Evolutionary conservation across 495 filamentous ascomycete genomes (phyloP).

Genomic region (Friedmanniomyces simplex): DNA sequence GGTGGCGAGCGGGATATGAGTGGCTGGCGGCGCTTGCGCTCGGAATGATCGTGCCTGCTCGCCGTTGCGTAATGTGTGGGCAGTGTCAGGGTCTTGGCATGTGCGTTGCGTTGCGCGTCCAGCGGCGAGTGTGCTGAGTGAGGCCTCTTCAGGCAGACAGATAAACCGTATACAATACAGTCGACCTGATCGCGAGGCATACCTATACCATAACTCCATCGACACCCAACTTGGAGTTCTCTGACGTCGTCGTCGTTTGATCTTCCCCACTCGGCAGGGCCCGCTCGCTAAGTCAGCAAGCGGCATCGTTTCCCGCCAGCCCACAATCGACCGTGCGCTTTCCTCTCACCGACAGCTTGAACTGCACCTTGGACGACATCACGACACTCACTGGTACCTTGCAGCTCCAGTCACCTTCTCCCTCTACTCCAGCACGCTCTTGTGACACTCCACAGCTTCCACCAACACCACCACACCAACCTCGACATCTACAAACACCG

Average conservation of each 20-base stretch:
- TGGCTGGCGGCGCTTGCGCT: background rate
- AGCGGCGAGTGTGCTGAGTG: background rate
- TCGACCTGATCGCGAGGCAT: background rate
- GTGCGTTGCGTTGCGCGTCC: background rate
- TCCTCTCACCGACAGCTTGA: slow-evolving; percentile 9
- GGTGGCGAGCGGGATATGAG: background rate
- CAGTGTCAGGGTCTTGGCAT: slow-evolving; percentile 1
- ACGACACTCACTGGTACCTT: slow-evolving; percentile 24
- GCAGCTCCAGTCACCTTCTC: slow-evolving; percentile 20
- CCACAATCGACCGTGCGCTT: slow-evolving; percentile 12
- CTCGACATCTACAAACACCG: slow-evolving; percentile 34
- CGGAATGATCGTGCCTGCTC: background rate
- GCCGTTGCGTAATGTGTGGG: slow-evolving; percentile 6
- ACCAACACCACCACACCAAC: slow-evolving; percentile 14
- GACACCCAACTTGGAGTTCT: background rate
- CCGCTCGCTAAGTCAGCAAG: slow-evolving; percentile 7
- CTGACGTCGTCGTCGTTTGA: background rate
- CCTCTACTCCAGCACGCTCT: slow-evolving; percentile 14
- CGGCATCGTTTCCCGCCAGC: slow-evolving; percentile 5
- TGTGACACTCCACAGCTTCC: slow-evolving; percentile 19
- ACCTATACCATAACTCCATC: background rate
- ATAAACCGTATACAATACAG: background rate
- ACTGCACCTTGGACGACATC: slow-evolving; percentile 10
- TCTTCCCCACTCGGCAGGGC: slow-evolving; percentile 1
- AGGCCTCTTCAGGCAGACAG: background rate